Conservation (phyloP, 305 asterid species). For the Solanum hybrid region DNA sequence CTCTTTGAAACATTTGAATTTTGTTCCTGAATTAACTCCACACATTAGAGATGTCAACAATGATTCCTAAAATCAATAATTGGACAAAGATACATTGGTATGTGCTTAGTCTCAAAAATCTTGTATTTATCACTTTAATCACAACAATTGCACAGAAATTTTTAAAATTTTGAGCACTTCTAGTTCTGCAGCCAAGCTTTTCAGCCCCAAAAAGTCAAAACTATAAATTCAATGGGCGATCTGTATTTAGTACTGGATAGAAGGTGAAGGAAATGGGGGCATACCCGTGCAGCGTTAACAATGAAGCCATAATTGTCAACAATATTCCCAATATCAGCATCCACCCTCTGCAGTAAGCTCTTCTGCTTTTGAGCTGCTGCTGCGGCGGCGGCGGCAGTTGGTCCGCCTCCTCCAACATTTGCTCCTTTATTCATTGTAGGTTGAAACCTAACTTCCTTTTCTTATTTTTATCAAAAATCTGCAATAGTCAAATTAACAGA, state of each 20-base stretch:
- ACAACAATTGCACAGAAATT: neutral
- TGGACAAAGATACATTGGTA: neutral
- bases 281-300: slow-evolving; percentile 67
- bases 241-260: neutral
- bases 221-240: neutral
- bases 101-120: neutral
- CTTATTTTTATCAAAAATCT: neutral
- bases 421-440: slow-evolving; percentile 36
- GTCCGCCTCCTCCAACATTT: slow-evolving; percentile 31
- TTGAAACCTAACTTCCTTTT: neutral
- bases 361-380: slow-evolving; percentile 66
- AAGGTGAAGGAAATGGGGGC: neutral
- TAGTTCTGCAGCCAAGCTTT: neutral
- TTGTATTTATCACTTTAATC: neutral
- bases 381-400: slow-evolving; percentile 35
- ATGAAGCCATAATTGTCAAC: slow-evolving; percentile 71
- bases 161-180: neutral
- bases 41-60: neutral
- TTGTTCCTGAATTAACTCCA: neutral
- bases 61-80: neutral
- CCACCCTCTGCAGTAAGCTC: slow-evolving; percentile 68
- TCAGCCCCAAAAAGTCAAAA: neutral
- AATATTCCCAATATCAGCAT: slow-evolving; percentile 63
- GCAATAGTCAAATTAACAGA: neutral
- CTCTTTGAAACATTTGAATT: neutral